Evolutionary conservation across 2,329 filamentous ascomycete genomes (phyloP), one percentile per base, ranked within the genome.

Genomic region (Epichloe coenophiala): DNA sequence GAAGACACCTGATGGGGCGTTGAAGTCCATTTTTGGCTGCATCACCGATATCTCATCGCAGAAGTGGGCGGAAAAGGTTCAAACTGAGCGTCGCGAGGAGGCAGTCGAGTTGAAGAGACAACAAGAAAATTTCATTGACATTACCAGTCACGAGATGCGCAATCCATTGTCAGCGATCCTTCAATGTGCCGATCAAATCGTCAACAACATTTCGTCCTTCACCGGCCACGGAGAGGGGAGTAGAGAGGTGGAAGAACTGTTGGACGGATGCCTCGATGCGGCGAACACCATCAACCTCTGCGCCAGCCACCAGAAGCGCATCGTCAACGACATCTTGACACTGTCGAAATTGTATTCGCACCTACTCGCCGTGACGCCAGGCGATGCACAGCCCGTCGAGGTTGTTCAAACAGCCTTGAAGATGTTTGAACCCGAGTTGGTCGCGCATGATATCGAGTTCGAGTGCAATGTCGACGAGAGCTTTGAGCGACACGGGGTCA

Each of bases 21-120:
- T 89, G 48, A 87, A 87, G 67, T 80, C 82, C 54, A 83, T 89
- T 3, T 89, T 90, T 58, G 86, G 85, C 48, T 86, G 82, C 60
- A 83, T 94, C 48, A 91, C 87, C 0, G 87, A 94, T 60, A 94
- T 95, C 56, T 88, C 84, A 17, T 79, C 85, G 49, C 86, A 93
- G 62, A 95, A 94, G 63, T 84, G 83, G 73, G 87, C 88, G 1
- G 88, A 94, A 64, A 81, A 83, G 45, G 80, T 88, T 36, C 86
- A 94, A 64, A 87, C 78, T 58, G 76, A 82, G 43, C 81, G 86
- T 52, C 84, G 86, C 60, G 80, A 90, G 59, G 87, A 93, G 62
- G 88, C 87, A 0, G 79, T 90, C 2, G 84, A 91, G 62, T 74
- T 89, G 54, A 93, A 93, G 64, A 74, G 80, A 23, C 81, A 85